Percentiles rank a stretch among this genome's conserved stretches.
phyloP scores from a whole-genome alignment of 805 yeast species.

The Millerozyma acaciae region DNA sequence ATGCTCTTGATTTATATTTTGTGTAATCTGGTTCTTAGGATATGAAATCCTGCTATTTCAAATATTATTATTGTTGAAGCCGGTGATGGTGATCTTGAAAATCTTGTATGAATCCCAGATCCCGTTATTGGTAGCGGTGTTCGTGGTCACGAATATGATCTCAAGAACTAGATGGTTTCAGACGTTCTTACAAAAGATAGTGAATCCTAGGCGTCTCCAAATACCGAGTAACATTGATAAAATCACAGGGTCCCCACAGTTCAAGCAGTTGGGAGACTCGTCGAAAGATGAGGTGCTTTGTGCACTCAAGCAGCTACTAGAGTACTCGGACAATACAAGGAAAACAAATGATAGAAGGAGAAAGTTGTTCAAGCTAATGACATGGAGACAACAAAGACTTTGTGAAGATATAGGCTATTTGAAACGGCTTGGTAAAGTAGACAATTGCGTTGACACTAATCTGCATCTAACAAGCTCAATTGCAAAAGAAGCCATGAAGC shows the following conservation, averaged over 20 bases:
- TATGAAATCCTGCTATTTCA: too few relatives aligned
- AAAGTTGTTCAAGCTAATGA: constrained; percentile 42
- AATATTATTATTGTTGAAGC: too few relatives aligned
- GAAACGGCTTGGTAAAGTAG: constrained; percentile 48
- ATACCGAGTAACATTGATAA: background rate
- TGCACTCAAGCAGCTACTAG: constrained; percentile 46
- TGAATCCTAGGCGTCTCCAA: background rate
- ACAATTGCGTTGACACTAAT: constrained; percentile 46
- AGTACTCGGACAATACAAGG: constrained; percentile 37
- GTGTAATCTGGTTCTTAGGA: too few relatives aligned
- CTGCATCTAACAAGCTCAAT: constrained; percentile 43
- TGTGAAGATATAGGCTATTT: constrained; percentile 53
- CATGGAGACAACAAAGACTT: constrained; percentile 53
- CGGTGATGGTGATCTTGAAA: too few relatives aligned
- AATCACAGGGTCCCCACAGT: constrained; percentile 7
- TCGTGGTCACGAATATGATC: constrained; percentile 30
- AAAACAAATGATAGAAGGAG: constrained; percentile 45
- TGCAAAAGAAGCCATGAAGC: constrained; percentile 38
- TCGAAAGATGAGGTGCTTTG: constrained; percentile 29
- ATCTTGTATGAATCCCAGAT: too few relatives aligned
- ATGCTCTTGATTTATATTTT: too few relatives aligned
- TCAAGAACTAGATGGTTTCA: constrained; percentile 23
- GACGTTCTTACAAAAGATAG: constrained; percentile 8
- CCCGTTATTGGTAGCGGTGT: constrained; percentile 26
- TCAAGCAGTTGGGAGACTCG: constrained; percentile 14